Conservation (phyloP, 331 rosid species). For the Malus hybrid region DNA sequence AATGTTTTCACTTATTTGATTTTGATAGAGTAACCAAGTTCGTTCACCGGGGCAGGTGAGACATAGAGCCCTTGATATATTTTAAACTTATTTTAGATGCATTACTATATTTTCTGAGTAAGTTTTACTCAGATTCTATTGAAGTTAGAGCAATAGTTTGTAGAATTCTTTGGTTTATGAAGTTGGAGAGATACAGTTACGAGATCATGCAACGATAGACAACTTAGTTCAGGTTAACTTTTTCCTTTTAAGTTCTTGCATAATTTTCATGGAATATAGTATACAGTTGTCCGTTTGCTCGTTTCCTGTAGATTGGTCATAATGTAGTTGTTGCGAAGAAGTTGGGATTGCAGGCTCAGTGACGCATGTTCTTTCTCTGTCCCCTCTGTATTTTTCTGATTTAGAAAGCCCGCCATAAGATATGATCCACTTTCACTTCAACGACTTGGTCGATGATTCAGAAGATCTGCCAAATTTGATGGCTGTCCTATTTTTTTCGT, state of each 20-base stretch:
- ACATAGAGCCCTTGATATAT: background rate
- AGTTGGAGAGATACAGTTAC: slow-evolving; percentile 94
- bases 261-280: background rate
- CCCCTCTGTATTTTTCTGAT: background rate
- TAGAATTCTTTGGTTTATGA: slow-evolving; percentile 22
- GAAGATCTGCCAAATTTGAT: slow-evolving; percentile 5
- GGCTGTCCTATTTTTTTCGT: background rate
- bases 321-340: slow-evolving; percentile 78
- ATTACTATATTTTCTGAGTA: slow-evolving; percentile 5
- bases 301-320: slow-evolving; percentile 66
- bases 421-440: background rate
- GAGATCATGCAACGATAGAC: slow-evolving; percentile 78
- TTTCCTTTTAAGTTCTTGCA: background rate
- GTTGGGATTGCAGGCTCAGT: slow-evolving; percentile 93
- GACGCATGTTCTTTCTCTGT: slow-evolving; percentile 39
- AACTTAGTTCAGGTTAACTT: slow-evolving; percentile 86
- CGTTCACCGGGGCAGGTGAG: slow-evolving; percentile 87
- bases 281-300: slow-evolving; percentile 16
- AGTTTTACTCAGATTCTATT: slow-evolving; percentile 9
- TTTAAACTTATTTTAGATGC: background rate
- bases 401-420: background rate
- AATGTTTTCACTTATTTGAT: background rate
- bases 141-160: slow-evolving; percentile 9
- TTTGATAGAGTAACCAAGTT: background rate
- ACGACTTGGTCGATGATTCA: slow-evolving; percentile 7